Conservation (phyloP, 1,284 basidiomycete genomes). For the Albatrellus sp. region DNA sequence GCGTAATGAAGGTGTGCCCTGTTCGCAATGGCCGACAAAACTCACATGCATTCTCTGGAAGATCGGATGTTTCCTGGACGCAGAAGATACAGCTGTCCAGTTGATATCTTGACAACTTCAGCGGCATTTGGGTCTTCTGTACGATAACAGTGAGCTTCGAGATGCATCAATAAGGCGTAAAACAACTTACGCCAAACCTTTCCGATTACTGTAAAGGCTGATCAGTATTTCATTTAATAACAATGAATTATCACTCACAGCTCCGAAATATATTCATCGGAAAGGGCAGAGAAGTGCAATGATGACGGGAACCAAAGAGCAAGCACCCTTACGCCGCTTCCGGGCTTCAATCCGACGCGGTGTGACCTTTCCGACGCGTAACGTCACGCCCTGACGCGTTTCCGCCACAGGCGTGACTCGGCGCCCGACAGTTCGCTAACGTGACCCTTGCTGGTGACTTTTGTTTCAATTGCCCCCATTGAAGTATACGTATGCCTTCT, state of each 20-base stretch:
- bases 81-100: constrained; percentile 86
- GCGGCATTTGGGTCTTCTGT: constrained; percentile 77
- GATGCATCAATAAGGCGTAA: constrained; percentile 4
- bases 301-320: too few relatives aligned
- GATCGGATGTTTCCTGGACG: constrained; percentile 86
- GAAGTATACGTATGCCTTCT: too few relatives aligned
- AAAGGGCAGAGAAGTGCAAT: constrained; percentile 10
- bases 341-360: constrained; percentile 5
- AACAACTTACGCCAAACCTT: constrained; percentile 84
- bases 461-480: too few relatives aligned
- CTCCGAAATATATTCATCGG: constrained; percentile 74
- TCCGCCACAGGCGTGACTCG: neutral
- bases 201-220: constrained; percentile 57
- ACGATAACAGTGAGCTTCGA: constrained; percentile 7
- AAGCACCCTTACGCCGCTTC: too few relatives aligned
- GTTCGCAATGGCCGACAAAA: constrained; percentile 11
- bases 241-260: constrained; percentile 36
- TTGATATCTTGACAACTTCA: constrained; percentile 89
- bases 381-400: constrained; percentile 10
- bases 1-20: constrained; percentile 1
- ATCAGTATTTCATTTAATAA: neutral
- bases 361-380: constrained; percentile 14
- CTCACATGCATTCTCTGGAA: constrained; percentile 95
- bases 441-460: too few relatives aligned
- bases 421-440: neutral